Base-by-base conservation (phyloP, 163 green algal species). In the Chlamydomonas reinhardtii region DNA sequence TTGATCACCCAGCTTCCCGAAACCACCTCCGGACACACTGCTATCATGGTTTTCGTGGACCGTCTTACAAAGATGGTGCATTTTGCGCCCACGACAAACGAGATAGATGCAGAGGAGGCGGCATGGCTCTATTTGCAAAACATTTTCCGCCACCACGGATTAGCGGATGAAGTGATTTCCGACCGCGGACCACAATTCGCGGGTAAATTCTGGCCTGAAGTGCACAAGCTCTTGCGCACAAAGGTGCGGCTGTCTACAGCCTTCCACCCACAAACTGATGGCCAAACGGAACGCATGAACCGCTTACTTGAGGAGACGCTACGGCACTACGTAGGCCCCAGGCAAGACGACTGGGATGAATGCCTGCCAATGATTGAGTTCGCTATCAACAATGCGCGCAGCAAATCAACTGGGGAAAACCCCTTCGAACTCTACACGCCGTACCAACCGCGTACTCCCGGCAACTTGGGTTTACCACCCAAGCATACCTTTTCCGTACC, bases 41-140 rank as follows among this genome's bases (percentile, higher is more conserved):
- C 86, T 37, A 92, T 96, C 20, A 31, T 93, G 4, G 88, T 93
- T 2, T 91, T 95, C 62, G 91, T 96, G 22, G 89, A 95, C 84
- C 64, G 73, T 17, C 76, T 96, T 0, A 92, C 82, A 68, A 96
- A 94, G 59, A 90, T 92, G 87, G 81, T 90, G 4, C 75, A 93
- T 64, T 89, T 95, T 70, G 74, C 82, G 0, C 72, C 91, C 35
- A 91, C 81, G 16, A 85, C 37, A 4, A 91, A 62, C 15, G 85
- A 76, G 2, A 59, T 92, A 0, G 87, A 35, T 15, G 90, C 88
- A 27, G 20, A 74, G 34, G 43, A 86, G 32, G 31, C 92, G 39
- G 94, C 94, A 8, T 29, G 85, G 0, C 22, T 96, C 0, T 95
- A 94, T 71, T 27, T 88, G 29, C 25, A 94, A 19, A 62, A 79